Percentiles rank a stretch among this genome's conserved stretches.
Evolutionary conservation across 1,139 yeast species (phyloP).

Genomic region (Kazachstania sp.): DNA sequence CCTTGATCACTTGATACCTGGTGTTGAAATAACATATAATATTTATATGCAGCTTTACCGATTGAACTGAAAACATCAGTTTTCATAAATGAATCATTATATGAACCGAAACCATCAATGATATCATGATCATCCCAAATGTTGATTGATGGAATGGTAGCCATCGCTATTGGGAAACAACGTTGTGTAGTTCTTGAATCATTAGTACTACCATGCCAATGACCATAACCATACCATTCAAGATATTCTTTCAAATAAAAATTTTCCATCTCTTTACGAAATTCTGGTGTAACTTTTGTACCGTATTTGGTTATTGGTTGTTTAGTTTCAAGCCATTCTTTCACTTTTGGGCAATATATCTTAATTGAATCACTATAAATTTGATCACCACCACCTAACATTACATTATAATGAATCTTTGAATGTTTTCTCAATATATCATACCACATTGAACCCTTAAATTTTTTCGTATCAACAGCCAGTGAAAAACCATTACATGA

Average conservation of each 20-base stretch:
- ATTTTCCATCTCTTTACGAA: conserved; percentile 47
- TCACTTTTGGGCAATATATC: conserved; percentile 44
- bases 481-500: conserved; percentile 93
- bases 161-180: conserved; percentile 64
- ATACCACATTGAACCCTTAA: conserved; percentile 73
- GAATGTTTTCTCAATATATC: conserved; percentile 68
- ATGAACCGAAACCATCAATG: conserved; percentile 92
- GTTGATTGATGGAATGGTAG: conserved; percentile 76
- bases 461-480: conserved; percentile 55
- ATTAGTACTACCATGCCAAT: conserved; percentile 64
- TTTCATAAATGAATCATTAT: conserved; percentile 64
- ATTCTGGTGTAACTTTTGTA: conserved; percentile 39
- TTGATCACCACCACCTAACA: conserved; percentile 98
- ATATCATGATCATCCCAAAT: conserved; percentile 89
- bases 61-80: conserved; percentile 59
- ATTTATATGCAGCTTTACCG: conserved; percentile 73
- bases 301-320: conserved; percentile 40
- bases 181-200: conserved; percentile 47
- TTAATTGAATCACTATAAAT: conserved; percentile 80
- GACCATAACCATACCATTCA: conserved; percentile 85
- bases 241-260: conserved; percentile 69
- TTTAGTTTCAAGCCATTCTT: conserved; percentile 54
- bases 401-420: conserved; percentile 69
- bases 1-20: conserved; percentile 48
- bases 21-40: conserved; percentile 87